Evolutionary conservation across 495 filamentous ascomycete genomes (phyloP), one percentile per base, ranked within the genome.

Genomic region (Trichoderma virens): DNA sequence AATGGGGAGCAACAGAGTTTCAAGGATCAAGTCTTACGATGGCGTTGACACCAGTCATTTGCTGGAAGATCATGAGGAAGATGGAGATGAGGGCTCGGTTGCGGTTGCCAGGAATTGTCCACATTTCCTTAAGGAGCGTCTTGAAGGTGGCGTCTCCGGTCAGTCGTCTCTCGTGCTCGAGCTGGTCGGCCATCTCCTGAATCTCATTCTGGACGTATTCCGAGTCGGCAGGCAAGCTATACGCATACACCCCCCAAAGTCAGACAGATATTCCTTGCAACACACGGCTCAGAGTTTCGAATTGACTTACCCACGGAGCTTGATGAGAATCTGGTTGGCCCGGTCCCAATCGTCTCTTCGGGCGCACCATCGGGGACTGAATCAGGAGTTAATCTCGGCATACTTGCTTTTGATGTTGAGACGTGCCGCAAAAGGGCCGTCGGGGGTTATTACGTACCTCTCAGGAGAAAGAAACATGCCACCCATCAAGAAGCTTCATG

Each of bases 51-150:
- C 81, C 85, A 0, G 86, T 88, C 84, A 86, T 85, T 69, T 89
- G 87, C 73, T 90, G 88, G 73, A 85, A 89, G 66, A 89, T 67
- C 87, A 90, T 89, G 47, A 90, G 79, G 35, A 80, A 72, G 67
- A 86, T 81, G 38, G 79, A 82, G 60, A 84, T 73, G 59, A 89
- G 72, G 0, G 79, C 85, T 7, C 86, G 81, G 66, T 88, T 87
- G 56, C 86, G 77, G 74, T 89, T 89, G 0, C 84, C 81, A 7
- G 76, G 73, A 65, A 89, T 84, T 9, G 76, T 72, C 82, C 85
- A 88, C 84, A 88, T 88, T 67, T 89, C 86, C 67, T 76, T 83
- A 72, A 85, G 81, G 18, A 89, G 75, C 64, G 85, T 82, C 82
- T 76, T 81, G 74, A 86, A 80, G 5, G 71, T 73, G 25, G 83